These are phyloP conservation scores for Geotrichum macrosporum DNA, from an alignment of 1,139 yeast species.

Conservation along the genomic window DNA sequence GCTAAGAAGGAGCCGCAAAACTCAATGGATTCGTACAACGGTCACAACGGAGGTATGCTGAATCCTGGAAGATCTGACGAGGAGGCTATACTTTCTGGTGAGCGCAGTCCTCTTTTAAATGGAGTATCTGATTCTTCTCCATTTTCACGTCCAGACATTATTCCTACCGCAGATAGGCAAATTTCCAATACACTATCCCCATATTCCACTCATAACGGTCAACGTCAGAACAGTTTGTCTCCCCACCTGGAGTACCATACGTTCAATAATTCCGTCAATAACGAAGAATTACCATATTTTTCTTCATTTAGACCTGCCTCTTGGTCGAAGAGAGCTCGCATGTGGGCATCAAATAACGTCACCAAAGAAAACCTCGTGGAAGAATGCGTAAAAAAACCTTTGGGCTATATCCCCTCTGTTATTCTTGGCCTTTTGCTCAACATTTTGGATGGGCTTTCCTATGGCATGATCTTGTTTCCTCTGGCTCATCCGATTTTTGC, in stretches of 20 bases:
- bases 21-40: conserved; percentile 5
- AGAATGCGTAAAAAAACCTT: conserved; percentile 37
- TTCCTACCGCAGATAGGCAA: conserved; percentile 1
- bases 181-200: background rate
- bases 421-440: conserved; percentile 78
- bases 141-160: too few species aligned
- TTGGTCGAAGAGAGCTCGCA: conserved; percentile 19
- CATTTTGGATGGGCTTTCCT: conserved; percentile 86
- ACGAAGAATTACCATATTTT: conserved; percentile 13
- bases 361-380: conserved; percentile 18
- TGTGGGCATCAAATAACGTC: conserved; percentile 14
- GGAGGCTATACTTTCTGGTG: too few species aligned
- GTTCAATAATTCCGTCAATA: conserved; percentile 7
- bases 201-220: too few species aligned
- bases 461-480: conserved; percentile 97
- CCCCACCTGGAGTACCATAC: conserved; percentile 19
- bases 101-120: too few species aligned
- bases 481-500: conserved; percentile 74
- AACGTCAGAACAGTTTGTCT: too few species aligned
- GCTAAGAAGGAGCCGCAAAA: background rate
- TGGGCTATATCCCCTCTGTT: conserved; percentile 64
- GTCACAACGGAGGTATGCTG: too few species aligned
- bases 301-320: conserved; percentile 15
- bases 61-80: too few species aligned
- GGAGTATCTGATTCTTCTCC: too few species aligned